Conservation (phyloP, 1,284 basidiomycete species). For the Marasmius fiardii region DNA sequence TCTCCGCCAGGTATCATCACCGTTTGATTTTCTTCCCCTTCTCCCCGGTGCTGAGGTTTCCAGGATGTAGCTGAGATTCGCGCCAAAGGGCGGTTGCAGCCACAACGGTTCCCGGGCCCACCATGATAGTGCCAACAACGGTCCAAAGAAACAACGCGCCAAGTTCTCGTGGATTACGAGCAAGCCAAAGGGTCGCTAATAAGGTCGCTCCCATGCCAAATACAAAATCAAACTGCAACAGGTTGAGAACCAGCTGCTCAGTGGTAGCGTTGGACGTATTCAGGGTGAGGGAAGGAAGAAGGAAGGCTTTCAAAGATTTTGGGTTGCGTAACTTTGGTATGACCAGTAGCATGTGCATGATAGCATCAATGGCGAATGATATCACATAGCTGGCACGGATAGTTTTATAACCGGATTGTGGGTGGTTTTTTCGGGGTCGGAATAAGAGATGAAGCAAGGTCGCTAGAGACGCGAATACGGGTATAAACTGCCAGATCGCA, state of each 20-base stretch:
- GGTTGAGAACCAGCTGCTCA: slow-evolving; percentile 8
- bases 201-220: slow-evolving; percentile 9
- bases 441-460: slow-evolving; percentile 24
- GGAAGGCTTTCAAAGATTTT: slow-evolving; percentile 4
- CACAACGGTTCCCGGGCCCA: slow-evolving; percentile 11
- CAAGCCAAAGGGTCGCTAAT: slow-evolving; percentile 12
- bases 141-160: slow-evolving; percentile 7
- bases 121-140: slow-evolving; percentile 1
- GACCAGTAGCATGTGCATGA: slow-evolving; percentile 4
- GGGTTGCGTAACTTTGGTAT: neutral
- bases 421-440: slow-evolving; percentile 1
- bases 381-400: slow-evolving; percentile 9
- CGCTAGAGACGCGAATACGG: slow-evolving; percentile 31
- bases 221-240: slow-evolving; percentile 13
- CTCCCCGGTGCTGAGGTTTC: neutral
- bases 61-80: slow-evolving; percentile 9
- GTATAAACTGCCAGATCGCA: slow-evolving; percentile 43
- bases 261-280: neutral
- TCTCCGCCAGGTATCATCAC: neutral
- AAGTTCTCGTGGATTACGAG: slow-evolving; percentile 8
- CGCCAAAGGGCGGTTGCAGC: slow-evolving; percentile 11
- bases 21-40: neutral
- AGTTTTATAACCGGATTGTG: slow-evolving; percentile 6
- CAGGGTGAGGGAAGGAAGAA: slow-evolving; percentile 7
- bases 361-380: slow-evolving; percentile 5